phyloP scores from a whole-genome alignment of 441 rosid genomes.

The Erodium chrysanthum region DNA sequence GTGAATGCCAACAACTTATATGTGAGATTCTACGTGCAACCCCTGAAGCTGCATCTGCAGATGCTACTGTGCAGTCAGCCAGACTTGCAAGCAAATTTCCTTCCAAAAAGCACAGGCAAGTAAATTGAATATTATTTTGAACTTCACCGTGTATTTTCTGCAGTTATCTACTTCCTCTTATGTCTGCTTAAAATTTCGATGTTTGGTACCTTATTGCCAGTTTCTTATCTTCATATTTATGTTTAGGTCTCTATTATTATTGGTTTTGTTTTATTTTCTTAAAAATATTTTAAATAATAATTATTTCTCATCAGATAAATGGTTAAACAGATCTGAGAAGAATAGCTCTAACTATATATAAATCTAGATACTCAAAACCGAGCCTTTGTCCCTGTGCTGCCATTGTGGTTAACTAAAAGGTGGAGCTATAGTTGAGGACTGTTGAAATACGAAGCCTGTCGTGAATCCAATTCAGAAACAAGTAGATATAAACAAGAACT shows the following conservation, averaged over 20 bases:
- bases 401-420: neutral
- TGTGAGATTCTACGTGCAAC: slow-evolving; percentile 98
- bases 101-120: slow-evolving; percentile 62
- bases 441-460: too few relatives aligned
- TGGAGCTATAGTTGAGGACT: neutral
- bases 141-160: slow-evolving; percentile 5
- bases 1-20: slow-evolving; percentile 99
- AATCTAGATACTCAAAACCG: neutral
- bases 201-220: neutral
- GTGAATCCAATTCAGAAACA: too few relatives aligned
- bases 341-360: neutral
- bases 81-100: slow-evolving; percentile 81
- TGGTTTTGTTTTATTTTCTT: neutral
- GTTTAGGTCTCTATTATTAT: neutral
- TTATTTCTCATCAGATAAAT: neutral
- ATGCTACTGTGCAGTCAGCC: slow-evolving; percentile 94
- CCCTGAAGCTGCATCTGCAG: slow-evolving; percentile 97
- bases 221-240: neutral
- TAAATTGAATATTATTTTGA: slow-evolving; percentile 14
- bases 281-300: neutral
- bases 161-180: neutral
- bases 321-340: neutral
- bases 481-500: too few relatives aligned
- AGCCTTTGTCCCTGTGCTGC: neutral
- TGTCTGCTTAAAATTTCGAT: slow-evolving; percentile 2